Evolutionary conservation across 2,329 filamentous ascomycete species (phyloP).

Genomic region (Cyphellophora attinorum): DNA sequence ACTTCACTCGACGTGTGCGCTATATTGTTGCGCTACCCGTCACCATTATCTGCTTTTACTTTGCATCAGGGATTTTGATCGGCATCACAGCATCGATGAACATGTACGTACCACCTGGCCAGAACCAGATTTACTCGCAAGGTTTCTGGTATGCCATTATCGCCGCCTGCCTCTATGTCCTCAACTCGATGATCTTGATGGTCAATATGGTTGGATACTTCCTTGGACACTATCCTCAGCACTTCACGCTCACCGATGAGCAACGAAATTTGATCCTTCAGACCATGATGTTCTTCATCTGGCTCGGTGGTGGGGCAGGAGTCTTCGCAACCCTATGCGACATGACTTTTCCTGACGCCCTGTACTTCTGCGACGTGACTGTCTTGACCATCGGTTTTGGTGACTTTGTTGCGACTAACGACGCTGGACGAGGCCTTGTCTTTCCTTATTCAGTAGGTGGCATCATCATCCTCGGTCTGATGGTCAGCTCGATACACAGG

Average conservation of each 20-base stretch:
- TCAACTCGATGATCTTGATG: constrained; percentile 66
- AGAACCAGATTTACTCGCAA: constrained; percentile 57
- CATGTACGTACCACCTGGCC: constrained; percentile 43
- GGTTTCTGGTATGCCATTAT: constrained; percentile 82
- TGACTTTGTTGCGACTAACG: constrained; percentile 47
- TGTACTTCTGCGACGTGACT: constrained; percentile 70
- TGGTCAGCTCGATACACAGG: constrained; percentile 69
- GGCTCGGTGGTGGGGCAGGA: constrained; percentile 66
- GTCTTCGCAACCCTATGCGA: constrained; percentile 62
- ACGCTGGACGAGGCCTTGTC: constrained; percentile 59
- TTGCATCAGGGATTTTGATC: constrained; percentile 54
- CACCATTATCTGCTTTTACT: constrained; percentile 71
- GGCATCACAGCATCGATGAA: constrained; percentile 58
- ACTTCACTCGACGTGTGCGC: constrained; percentile 71
- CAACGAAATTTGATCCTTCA: constrained; percentile 86
- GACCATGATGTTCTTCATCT: constrained; percentile 75
- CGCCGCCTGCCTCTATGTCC: constrained; percentile 67
- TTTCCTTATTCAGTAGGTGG: constrained; percentile 78
- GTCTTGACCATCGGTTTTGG: constrained; percentile 54
- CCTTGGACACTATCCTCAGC: constrained; percentile 63
- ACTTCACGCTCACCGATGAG: constrained; percentile 67
- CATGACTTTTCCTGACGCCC: constrained; percentile 58
- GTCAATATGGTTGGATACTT: constrained; percentile 72
- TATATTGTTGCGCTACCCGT: constrained; percentile 75
- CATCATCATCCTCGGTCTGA: constrained; percentile 73